Base-by-base conservation (phyloP, 2,329 filamentous ascomycete genomes). In the Fusarium aywerte region DNA sequence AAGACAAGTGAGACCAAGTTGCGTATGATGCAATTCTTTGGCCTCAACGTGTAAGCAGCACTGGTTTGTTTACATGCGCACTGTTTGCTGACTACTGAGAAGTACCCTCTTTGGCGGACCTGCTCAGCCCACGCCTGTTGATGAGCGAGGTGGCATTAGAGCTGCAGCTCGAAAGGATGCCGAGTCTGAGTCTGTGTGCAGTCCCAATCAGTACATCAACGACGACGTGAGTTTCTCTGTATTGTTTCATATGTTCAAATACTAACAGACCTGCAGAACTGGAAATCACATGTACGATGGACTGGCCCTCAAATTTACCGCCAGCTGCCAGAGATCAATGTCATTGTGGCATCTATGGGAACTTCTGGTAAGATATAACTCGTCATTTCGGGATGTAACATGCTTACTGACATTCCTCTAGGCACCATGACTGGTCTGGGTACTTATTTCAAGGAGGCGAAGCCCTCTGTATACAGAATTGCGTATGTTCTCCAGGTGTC, bases 281-380 rank as follows among this genome's bases (percentile, higher is more conserved):
- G 82, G 81, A 79, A 80, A 68, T 76, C 85, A 4, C 86, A 89
- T 69, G 76, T 84, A 3, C 82, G 81, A 48, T 88, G 86, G 86
- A 88, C 86, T 1, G 86, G 85, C 0, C 84, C 85, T 1, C 86
- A 88, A 62, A 86, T 88, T 21, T 78, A 83, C 40, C 81, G 79
- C 44, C 86, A 88, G 50, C 73, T 88, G 5, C 86, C 85, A 1
- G 78, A 85, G 44, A 85, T 87, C 60, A 84, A 83, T 23, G 77
- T 88, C 7, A 77, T 88, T 21, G 86, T 82, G 45, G 81, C 84
- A 1, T 83, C 84, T 0, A 84, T 88, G 81, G 86, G 86, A 3
- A 88, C 85, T 6, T 51, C 73, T 16, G 74, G 74, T 74, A 54
- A 25, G 66, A 31, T 12, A 10, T 2, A 2, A 18, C 4, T 9